Evolutionary conservation across 805 yeast genomes (phyloP).

Genomic region (Hanseniaspora pseudoguilliermondii): DNA sequence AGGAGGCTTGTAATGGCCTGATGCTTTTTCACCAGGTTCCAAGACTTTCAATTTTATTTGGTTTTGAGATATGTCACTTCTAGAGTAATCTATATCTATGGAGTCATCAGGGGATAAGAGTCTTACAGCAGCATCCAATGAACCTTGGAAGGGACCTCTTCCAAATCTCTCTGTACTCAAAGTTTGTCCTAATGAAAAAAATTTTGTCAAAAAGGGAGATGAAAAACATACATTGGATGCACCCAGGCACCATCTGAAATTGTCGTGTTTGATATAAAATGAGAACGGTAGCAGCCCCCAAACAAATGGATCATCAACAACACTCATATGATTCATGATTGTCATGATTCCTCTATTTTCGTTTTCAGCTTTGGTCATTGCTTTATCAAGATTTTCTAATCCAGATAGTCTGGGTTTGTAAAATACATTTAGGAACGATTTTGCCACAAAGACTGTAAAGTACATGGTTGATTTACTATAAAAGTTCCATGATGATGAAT

Average conservation of each 20-base stretch:
- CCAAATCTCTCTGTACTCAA: conserved; percentile 81
- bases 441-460: conserved; percentile 51
- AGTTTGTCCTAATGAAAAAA: conserved; percentile 83
- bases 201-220: conserved; percentile 35
- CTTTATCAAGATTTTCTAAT: conserved; percentile 50
- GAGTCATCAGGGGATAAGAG: conserved; percentile 68
- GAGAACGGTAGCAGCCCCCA: conserved; percentile 79
- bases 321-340: conserved; percentile 86
- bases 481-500: conserved; percentile 46
- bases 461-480: conserved; percentile 59
- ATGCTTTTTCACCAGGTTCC: conserved; percentile 17
- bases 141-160: conserved; percentile 81
- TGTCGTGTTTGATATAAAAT: conserved; percentile 46
- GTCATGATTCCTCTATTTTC: conserved; percentile 73
- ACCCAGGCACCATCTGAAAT: conserved; percentile 82
- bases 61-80: conserved; percentile 14
- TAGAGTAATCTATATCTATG: conserved; percentile 32
- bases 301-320: conserved; percentile 78
- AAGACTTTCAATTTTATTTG: conserved; percentile 1
- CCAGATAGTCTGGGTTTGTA: conserved; percentile 55
- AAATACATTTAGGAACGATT: conserved; percentile 43
- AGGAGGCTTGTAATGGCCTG: conserved; percentile 36
- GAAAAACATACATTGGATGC: conserved; percentile 85
- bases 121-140: conserved; percentile 75
- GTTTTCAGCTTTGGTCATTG: conserved; percentile 44